Evolutionary conservation across 202 grass and related monocot genomes (phyloP), one percentile per base, ranked within the genome.

Genomic region (Setaria viridis): DNA sequence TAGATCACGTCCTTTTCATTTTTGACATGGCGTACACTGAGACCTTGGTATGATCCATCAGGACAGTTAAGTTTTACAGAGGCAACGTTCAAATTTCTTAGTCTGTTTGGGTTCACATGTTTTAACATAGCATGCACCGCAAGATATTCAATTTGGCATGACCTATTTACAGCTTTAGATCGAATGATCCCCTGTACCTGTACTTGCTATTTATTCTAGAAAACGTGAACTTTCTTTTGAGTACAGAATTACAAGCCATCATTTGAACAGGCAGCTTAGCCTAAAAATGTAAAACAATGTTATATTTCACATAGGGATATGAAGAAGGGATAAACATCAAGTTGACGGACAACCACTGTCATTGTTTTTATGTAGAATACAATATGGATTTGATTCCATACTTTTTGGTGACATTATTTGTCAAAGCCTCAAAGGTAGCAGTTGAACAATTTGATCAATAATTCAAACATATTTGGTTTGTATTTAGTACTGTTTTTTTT

Each of bases 311-410:
- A 25, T 60, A 60, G 57, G 25, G 8, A 60, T n/a, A 60, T 25
- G 57, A 60, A 25, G 57, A 25, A 60, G 8, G 57, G 57, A 60
- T 11, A 9, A 60, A 60, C n/a, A 25, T 29, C n/a, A 25, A 11
- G 57, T 60, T 60, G n/a, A 11, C n/a, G 0, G 8, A 60, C 57
- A 60, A 29, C 7, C 15, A 25, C 70, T 72, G 25, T 3, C 45
- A 72, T 72, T 49, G 47, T 14, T 72, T 70, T 72, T 72, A 72
- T 49, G 11, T 72, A 33, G 25, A 72, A 50, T 49, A 71, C n/a
- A 48, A 48, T 48, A 8, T 72, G 8, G 14, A 46, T 6, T 72
- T 72, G 13, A 17, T 32, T 72, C 21, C 12, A 17, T 49, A 9
- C n/a, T 72, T 41, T 67, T 49, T 49, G 42, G 68, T 72, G 70